These are phyloP conservation scores for Fibroporia radiculosa DNA, from an alignment of 768 basidiomycete species.

Conservation along the genomic window DNA sequence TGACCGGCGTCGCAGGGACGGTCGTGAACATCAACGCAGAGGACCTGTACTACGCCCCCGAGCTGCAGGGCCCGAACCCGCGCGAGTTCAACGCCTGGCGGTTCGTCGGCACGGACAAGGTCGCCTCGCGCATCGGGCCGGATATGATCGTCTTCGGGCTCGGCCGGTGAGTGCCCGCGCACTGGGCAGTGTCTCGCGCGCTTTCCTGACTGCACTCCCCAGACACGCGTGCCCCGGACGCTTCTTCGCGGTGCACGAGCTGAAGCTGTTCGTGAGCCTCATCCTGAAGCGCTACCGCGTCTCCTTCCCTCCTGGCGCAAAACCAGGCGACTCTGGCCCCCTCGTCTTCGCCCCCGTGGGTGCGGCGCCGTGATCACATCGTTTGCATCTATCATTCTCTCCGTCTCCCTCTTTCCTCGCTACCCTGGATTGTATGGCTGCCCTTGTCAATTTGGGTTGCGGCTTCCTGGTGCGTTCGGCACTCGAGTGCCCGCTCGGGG, in stretches of 20 bases:
- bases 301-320: not conserved
- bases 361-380: no score
- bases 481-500: no score
- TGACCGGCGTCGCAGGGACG: not conserved
- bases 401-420: no score
- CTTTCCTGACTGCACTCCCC: not conserved
- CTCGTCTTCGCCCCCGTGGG: not conserved
- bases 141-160: not conserved
- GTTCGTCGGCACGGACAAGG: not conserved
- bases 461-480: no score
- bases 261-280: not conserved
- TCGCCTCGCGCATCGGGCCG: not conserved
- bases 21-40: not conserved
- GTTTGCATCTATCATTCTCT: no score
- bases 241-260: conserved; percentile 1
- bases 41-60: not conserved
- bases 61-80: conserved; percentile 1
- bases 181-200: not conserved
- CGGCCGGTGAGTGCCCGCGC: not conserved
- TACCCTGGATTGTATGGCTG: no score
- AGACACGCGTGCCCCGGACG: not conserved
- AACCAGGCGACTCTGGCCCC: not conserved
- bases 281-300: not conserved
- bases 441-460: no score
- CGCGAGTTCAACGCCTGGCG: not conserved